phyloP scores from a whole-genome alignment of 2,329 filamentous ascomycete genomes.

The Diaporthe eres region DNA sequence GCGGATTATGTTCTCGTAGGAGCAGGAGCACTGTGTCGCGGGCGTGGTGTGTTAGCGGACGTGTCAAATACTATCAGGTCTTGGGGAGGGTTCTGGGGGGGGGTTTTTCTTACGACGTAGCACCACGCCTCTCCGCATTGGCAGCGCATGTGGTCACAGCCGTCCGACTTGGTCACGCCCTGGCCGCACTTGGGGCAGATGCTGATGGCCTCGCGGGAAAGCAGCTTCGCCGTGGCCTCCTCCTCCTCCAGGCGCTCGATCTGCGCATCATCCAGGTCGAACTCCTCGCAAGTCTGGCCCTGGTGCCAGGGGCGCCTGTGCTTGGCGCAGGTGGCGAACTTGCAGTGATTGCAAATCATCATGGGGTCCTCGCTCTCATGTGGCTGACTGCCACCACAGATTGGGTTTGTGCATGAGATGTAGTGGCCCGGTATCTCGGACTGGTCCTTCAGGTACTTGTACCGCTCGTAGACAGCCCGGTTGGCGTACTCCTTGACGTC shows the following conservation, averaged over 20 bases:
- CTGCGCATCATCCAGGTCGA: slow-evolving; percentile 37
- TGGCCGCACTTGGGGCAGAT: slow-evolving; percentile 41
- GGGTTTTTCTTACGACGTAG: slow-evolving; percentile 34
- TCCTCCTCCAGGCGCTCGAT: slow-evolving; percentile 41
- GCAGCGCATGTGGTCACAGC: slow-evolving; percentile 40
- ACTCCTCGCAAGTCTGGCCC: slow-evolving; percentile 37
- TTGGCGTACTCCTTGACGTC: slow-evolving; percentile 35
- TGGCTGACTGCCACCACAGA: slow-evolving; percentile 37
- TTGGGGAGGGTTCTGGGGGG: not conserved
- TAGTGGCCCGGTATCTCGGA: slow-evolving; percentile 40
- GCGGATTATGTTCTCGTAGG: slow-evolving; percentile 38
- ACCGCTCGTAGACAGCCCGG: slow-evolving; percentile 28
- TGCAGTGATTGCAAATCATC: slow-evolving; percentile 39
- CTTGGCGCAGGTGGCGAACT: slow-evolving; percentile 36
- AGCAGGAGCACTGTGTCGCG: slow-evolving; percentile 30
- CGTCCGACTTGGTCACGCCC: slow-evolving; percentile 39
- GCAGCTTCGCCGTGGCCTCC: slow-evolving; percentile 39
- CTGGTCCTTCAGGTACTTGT: slow-evolving; percentile 37
- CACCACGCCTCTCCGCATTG: slow-evolving; percentile 40
- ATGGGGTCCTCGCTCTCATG: slow-evolving; percentile 26
- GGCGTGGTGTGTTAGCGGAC: not conserved
- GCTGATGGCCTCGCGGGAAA: slow-evolving; percentile 30
- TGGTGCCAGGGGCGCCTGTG: slow-evolving; percentile 40
- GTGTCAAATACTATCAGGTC: fast-evolving
- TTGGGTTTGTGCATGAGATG: slow-evolving; percentile 39